Conservation (phyloP, 768 basidiomycete species). For the Boletus subcaerulescens region DNA sequence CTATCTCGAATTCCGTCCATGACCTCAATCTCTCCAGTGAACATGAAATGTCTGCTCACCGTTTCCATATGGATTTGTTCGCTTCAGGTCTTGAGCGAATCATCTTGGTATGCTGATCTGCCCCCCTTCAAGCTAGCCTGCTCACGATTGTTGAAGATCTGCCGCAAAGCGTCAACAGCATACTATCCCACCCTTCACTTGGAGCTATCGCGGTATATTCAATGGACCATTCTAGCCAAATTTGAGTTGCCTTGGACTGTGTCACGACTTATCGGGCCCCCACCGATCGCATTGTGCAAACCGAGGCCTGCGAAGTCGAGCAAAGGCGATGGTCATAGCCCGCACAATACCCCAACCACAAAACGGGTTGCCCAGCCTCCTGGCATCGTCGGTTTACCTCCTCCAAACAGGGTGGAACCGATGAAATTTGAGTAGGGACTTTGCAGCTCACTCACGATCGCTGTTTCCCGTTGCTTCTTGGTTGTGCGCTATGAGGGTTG, state of each 20-base stretch:
- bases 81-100: constrained; percentile 90
- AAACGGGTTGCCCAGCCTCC: constrained; percentile 19
- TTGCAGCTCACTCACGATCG: background rate
- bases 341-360: constrained; percentile 23
- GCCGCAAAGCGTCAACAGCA: constrained; percentile 90
- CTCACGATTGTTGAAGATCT: constrained; percentile 52
- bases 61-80: constrained; percentile 86
- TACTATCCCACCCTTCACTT: constrained; percentile 96
- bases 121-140: background rate
- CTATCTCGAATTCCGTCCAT: constrained; percentile 63
- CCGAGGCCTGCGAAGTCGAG: constrained; percentile 14
- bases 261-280: constrained; percentile 73
- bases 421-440: constrained; percentile 37
- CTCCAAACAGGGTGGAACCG: constrained; percentile 43
- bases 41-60: constrained; percentile 71
- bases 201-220: constrained; percentile 86
- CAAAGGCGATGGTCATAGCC: constrained; percentile 14
- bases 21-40: constrained; percentile 64
- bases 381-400: constrained; percentile 33
- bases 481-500: constrained; percentile 6
- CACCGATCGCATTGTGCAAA: constrained; percentile 64
- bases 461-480: constrained; percentile 1
- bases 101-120: constrained; percentile 59
- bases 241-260: constrained; percentile 82
- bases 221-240: constrained; percentile 58